phyloP scores from a whole-genome alignment of 2,329 filamentous ascomycete species.

The Fusarium denticulatum region DNA sequence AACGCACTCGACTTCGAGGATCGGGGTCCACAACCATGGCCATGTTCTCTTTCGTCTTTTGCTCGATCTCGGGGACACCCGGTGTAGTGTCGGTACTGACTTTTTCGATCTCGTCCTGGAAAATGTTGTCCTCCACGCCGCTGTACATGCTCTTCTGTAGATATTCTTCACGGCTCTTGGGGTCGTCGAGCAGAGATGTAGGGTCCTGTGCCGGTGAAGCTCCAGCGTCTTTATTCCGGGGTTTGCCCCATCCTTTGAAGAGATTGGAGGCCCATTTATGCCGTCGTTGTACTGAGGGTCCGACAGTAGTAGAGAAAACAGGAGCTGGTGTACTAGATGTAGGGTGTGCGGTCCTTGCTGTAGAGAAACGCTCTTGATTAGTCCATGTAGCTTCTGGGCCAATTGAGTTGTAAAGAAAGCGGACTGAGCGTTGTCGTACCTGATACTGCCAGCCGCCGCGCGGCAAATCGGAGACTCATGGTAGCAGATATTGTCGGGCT shows the following conservation, averaged over 20 bases:
- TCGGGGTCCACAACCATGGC: slow-evolving; percentile 77
- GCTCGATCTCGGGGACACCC: slow-evolving; percentile 48
- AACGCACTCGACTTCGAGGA: slow-evolving; percentile 75
- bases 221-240: slow-evolving; percentile 46
- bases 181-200: slow-evolving; percentile 53
- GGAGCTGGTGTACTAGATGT: slow-evolving; percentile 28
- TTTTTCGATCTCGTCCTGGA: slow-evolving; percentile 67
- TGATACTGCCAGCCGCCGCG: slow-evolving; percentile 67
- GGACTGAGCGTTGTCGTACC: slow-evolving; percentile 57
- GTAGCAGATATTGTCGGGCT: slow-evolving; percentile 34
- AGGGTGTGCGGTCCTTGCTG: slow-evolving; percentile 38
- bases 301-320: slow-evolving; percentile 23
- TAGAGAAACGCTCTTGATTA: slow-evolving; percentile 20
- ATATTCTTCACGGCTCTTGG: slow-evolving; percentile 55
- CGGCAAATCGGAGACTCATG: slow-evolving; percentile 74
- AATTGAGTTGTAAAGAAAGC: slow-evolving; percentile 26
- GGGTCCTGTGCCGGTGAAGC: slow-evolving; percentile 41
- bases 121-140: slow-evolving; percentile 66
- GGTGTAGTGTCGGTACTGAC: slow-evolving; percentile 24
- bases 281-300: slow-evolving; percentile 48
- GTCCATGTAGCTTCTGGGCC: slow-evolving; percentile 17
- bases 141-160: slow-evolving; percentile 53
- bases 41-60: slow-evolving; percentile 61
- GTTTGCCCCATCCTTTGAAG: slow-evolving; percentile 51
- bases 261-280: slow-evolving; percentile 56